Base-by-base conservation (phyloP, 352 stramenopile genomes). In the Globisporangium megalacanthum region DNA sequence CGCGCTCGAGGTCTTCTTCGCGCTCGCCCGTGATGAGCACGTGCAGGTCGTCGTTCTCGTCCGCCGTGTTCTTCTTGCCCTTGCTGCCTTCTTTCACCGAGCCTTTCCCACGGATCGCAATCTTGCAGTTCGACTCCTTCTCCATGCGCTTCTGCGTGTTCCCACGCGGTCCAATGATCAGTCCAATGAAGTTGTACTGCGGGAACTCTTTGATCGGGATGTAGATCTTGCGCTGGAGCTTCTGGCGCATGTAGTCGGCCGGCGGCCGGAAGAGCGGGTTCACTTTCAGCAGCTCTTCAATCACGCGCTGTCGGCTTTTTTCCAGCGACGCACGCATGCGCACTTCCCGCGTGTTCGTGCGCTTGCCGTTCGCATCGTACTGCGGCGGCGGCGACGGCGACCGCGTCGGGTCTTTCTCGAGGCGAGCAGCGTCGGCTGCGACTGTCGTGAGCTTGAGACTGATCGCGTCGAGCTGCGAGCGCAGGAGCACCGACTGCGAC, bases 111-210 rank as follows among this genome's bases (percentile, higher is more conserved):
- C 97, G 91, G 68, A 99, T 99, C 46, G 96, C 94, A 69, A 99
- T 99, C 75, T 99, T 99, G 79, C 96, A 99, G 55, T 96, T 96
- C 6, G 96, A 99, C 69, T 99, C 97, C 44, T 87, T 86, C 73
- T 99, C 97, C 84, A 99, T 97, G 52, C 97, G 95, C 70, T 99
- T 99, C 69, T 99, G 97, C 17, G 97, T 99, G 67, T 98, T 99
- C 10, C 97, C 98, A 14, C 97, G 84, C 3, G 98, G 97, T 13
- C 97, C 97, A 55, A 99, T 99, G 70, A 99, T 99, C 35, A 99
- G 71, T 4, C 96, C 97, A 50, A 99, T 99, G 71, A 99, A 99
- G 73, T 99, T 99, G 79, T 99, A 99, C 6, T 85, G 95, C 0
- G 97, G 98, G 80, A 97, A 98, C 44, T 99, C 91, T 45, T 98